Conservation (phyloP, 768 basidiomycete genomes). For the Phanerochaete carnosa region DNA sequence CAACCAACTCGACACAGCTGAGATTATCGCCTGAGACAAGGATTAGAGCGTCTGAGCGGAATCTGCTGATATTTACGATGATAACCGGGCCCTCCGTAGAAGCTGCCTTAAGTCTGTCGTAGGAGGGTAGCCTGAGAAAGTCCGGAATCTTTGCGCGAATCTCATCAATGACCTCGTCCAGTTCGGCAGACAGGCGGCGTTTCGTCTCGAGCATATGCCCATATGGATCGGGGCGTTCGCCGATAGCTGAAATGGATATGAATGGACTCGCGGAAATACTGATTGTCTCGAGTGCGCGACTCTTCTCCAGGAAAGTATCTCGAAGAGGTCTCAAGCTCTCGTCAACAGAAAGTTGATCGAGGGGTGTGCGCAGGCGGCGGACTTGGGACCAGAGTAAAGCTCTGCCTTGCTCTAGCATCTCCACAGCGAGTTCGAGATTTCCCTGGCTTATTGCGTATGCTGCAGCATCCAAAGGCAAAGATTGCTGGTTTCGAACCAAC, state of each 20-base stretch:
- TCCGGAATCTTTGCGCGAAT: conserved; percentile 29
- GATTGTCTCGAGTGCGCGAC: not conserved
- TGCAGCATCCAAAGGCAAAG: not conserved
- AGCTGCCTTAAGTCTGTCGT: conserved; percentile 24
- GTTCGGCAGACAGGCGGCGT: conserved; percentile 8
- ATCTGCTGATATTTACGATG: conserved; percentile 30
- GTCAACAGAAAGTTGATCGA: conserved; percentile 10
- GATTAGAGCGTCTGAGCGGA: conserved; percentile 38
- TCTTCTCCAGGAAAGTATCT: not conserved
- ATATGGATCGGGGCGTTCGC: not conserved
- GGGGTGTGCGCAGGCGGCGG: conserved; percentile 15
- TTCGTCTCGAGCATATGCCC: not conserved
- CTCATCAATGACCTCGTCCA: conserved; percentile 18
- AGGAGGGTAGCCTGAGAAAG: conserved; percentile 26
- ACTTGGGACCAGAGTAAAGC: conserved; percentile 22
- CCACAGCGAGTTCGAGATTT: conserved; percentile 14
- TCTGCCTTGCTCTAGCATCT: conserved; percentile 24
- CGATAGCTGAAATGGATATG: not conserved
- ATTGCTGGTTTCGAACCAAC: not conserved
- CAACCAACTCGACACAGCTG: conserved; percentile 13
- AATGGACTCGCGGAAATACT: not conserved
- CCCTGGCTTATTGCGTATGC: not conserved
- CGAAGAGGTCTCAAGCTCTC: not conserved
- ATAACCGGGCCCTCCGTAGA: conserved; percentile 34
- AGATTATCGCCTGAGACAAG: conserved; percentile 5